phyloP scores from a whole-genome alignment of 108 stramenopile genomes.

The Skeletonema grethae region DNA sequence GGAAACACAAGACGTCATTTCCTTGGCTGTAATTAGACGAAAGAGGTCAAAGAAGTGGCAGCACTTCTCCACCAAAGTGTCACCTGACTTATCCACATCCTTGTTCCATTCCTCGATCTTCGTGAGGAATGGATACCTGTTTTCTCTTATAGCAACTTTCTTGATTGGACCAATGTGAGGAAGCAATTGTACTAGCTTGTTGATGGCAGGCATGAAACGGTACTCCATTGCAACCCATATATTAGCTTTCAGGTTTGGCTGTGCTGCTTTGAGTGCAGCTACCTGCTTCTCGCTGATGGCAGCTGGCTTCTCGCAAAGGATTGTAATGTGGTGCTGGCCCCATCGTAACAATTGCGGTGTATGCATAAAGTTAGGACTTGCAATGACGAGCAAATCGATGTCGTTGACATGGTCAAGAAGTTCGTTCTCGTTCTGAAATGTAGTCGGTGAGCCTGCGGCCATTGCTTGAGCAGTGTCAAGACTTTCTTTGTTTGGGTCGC shows the following conservation, averaged over 20 bases:
- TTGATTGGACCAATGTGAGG: conserved; percentile 77
- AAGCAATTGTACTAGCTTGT: conserved; percentile 64
- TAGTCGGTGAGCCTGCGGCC: conserved; percentile 28
- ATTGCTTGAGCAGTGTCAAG: conserved; percentile 42
- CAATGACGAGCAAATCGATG: conserved; percentile 84
- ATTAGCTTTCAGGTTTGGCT: conserved; percentile 53
- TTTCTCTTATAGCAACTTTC: conserved; percentile 84
- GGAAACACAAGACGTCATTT: conserved; percentile 55
- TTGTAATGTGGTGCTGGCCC: conserved; percentile 66
- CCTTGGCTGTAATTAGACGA: conserved; percentile 77
- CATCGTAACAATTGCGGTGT: conserved; percentile 70
- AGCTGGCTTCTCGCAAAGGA: conserved; percentile 81
- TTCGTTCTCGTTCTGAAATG: conserved; percentile 60
- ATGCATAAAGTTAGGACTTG: conserved; percentile 81
- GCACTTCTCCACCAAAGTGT: conserved; percentile 85
- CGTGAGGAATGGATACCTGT: conserved; percentile 82
- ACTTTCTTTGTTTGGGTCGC: conserved; percentile 66
- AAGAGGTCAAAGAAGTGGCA: conserved; percentile 90
- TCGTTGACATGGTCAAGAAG: conserved; percentile 56
- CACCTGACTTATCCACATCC: conserved; percentile 72
- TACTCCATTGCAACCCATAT: conserved; percentile 92
- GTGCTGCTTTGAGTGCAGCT: conserved; percentile 46
- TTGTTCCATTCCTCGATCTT: conserved; percentile 86
- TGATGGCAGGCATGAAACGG: conserved; percentile 84
- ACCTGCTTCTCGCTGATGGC: conserved; percentile 77